These are phyloP conservation scores for Debaryomyces sp. DNA, from an alignment of 1,139 yeast genomes.

Conservation along the genomic window DNA sequence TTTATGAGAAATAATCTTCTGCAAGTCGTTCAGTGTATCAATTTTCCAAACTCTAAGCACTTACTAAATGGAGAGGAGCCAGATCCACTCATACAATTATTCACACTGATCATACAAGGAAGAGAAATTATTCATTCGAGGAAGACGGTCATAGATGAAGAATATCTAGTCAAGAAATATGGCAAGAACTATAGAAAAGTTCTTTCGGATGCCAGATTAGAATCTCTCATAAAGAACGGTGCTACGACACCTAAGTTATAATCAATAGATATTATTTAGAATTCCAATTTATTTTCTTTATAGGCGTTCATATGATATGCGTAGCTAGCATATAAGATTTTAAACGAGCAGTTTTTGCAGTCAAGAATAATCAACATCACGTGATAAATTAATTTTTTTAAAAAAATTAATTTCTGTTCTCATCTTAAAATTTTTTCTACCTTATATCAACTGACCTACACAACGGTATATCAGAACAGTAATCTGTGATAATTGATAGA, in stretches of 20 bases:
- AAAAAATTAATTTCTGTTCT: neutral
- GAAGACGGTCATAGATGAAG: neutral
- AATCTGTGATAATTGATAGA: neutral
- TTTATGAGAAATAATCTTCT: neutral
- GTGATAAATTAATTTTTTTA: slow-evolving; percentile 2
- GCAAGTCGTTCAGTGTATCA: slow-evolving; percentile 17
- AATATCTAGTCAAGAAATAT: slow-evolving; percentile 3
- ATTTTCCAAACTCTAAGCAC: slow-evolving; percentile 46
- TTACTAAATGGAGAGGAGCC: slow-evolving; percentile 50
- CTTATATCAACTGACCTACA: neutral
- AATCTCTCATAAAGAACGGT: neutral
- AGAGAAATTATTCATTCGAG: neutral
- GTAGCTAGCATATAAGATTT: neutral
- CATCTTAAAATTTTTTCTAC: neutral
- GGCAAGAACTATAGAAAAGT: slow-evolving; percentile 6
- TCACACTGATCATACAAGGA: neutral
- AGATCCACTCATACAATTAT: slow-evolving; percentile 28
- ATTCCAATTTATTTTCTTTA: neutral
- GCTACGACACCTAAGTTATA: neutral
- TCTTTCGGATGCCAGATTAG: neutral
- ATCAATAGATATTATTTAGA: neutral
- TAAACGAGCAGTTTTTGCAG: neutral
- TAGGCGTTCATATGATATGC: neutral
- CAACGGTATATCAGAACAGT: neutral
- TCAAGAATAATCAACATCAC: slow-evolving; percentile 1